Evolutionary conservation across 2,329 filamentous ascomycete genomes (phyloP).

Genomic region (Penicillium sp.): DNA sequence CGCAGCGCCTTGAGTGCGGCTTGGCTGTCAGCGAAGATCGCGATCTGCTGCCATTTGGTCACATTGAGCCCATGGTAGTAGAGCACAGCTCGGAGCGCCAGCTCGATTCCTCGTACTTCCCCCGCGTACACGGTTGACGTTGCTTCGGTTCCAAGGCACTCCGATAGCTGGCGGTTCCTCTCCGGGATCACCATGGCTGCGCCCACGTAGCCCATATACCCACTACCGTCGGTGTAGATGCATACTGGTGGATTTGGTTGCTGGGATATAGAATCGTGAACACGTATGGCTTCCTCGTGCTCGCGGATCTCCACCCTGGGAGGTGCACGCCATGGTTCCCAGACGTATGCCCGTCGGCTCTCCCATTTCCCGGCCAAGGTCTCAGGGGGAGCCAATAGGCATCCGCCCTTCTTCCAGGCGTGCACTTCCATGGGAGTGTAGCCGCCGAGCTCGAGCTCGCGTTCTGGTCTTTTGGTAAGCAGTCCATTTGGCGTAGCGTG

Average conservation of each 20-base stretch:
- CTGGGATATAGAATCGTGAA: background rate
- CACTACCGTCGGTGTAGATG: conserved; percentile 3
- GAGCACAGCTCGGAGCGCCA: background rate
- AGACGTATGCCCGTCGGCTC: conserved; percentile 14
- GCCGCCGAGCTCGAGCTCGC: background rate
- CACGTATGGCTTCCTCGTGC: background rate
- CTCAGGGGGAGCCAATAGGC: background rate
- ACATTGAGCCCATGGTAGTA: background rate
- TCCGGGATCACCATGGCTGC: background rate
- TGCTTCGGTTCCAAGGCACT: background rate
- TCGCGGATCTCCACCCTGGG: conserved; percentile 9
- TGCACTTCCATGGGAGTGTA: conserved; percentile 7
- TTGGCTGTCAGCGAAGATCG: background rate
- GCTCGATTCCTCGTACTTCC: background rate
- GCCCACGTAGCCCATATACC: background rate
- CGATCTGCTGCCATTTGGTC: background rate
- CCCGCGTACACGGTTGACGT: background rate
- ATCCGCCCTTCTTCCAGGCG: background rate
- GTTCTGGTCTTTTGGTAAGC: too few species aligned
- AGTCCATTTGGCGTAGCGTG: too few species aligned
- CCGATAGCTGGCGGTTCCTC: background rate
- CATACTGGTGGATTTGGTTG: background rate
- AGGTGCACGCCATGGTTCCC: conserved; percentile 9
- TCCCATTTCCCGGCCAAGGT: background rate
- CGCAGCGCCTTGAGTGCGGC: background rate